Percentiles rank a stretch among this genome's conserved stretches.
Evolutionary conservation across 371 early-diverging fungal genomes (phyloP).

Genomic region (Blakeslea trispora): DNA sequence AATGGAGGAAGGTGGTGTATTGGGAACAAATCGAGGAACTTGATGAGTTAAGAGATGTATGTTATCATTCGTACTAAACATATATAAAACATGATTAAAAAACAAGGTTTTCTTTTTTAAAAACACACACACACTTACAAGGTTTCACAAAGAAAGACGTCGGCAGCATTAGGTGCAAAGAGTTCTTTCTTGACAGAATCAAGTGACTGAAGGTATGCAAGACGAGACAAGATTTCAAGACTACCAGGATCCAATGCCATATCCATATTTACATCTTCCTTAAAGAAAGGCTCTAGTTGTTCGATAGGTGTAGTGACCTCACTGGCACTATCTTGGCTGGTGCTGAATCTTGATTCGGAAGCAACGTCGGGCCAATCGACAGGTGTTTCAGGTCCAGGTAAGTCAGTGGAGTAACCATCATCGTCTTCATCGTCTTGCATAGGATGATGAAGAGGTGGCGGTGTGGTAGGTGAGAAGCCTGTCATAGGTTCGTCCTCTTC

Average conservation of each 20-base stretch:
- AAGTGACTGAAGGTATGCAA: constrained; percentile 28
- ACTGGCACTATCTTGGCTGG: constrained; percentile 20
- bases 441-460: constrained; percentile 1
- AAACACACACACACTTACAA: no score
- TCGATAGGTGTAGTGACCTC: constrained; percentile 43
- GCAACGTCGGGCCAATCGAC: constrained; percentile 22
- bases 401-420: constrained; percentile 14
- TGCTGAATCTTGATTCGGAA: constrained; percentile 19
- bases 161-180: constrained; percentile 33
- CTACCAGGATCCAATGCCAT: constrained; percentile 26
- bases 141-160: constrained; percentile 42
- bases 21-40: constrained; percentile 19
- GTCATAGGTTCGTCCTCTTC: constrained; percentile 23
- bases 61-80: constrained; percentile 1
- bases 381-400: constrained; percentile 17
- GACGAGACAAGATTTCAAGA: constrained; percentile 24
- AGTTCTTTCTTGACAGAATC: constrained; percentile 20
- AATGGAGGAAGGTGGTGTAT: constrained; percentile 33
- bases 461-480: not conserved
- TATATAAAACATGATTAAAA: not conserved
- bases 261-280: constrained; percentile 3
- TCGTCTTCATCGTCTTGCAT: not conserved
- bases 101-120: not conserved
- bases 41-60: constrained; percentile 6
- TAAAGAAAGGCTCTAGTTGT: constrained; percentile 18